These are phyloP conservation scores for Tephrocybe sp. DNA, from an alignment of 768 basidiomycete genomes.

Conservation along the genomic window DNA sequence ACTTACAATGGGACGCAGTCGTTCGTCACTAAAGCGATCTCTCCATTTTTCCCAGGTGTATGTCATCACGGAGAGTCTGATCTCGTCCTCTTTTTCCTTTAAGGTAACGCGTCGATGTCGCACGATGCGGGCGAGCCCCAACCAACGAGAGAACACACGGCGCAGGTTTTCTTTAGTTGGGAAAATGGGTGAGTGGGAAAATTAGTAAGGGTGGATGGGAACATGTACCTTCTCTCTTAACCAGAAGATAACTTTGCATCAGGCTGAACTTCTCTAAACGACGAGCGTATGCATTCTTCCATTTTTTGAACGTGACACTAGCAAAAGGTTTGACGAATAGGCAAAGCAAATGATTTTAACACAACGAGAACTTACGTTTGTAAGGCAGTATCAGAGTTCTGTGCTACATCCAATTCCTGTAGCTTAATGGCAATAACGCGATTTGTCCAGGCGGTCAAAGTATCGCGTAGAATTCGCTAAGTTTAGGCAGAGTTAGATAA, in stretches of 20 bases:
- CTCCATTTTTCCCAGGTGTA: constrained; percentile 80
- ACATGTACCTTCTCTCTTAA: constrained; percentile 76
- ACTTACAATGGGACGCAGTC: constrained; percentile 64
- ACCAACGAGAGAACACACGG: constrained; percentile 72
- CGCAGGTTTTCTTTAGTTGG: constrained; percentile 58
- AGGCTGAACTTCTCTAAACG: constrained; percentile 74
- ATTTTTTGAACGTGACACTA: constrained; percentile 65
- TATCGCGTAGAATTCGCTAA: constrained; percentile 52
- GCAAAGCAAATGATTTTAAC: background rate
- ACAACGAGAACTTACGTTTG: constrained; percentile 38
- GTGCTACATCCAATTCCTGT: constrained; percentile 64
- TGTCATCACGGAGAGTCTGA: constrained; percentile 50
- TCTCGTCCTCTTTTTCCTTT: constrained; percentile 61
- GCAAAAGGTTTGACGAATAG: constrained; percentile 1
- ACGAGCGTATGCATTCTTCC: constrained; percentile 60
- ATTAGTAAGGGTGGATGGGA: background rate
- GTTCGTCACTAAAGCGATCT: constrained; percentile 65
- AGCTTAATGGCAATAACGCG: constrained; percentile 73
- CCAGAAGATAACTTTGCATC: constrained; percentile 82
- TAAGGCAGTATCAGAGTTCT: constrained; percentile 36
- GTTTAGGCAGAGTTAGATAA: background rate
- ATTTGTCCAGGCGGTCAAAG: constrained; percentile 66
- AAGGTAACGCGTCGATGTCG: constrained; percentile 62
- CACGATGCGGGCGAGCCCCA: constrained; percentile 55
- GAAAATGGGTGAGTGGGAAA: background rate